These are phyloP conservation scores for Waltergamsia citrina DNA, from an alignment of 2,329 filamentous ascomycete species.

Conservation along the genomic window DNA sequence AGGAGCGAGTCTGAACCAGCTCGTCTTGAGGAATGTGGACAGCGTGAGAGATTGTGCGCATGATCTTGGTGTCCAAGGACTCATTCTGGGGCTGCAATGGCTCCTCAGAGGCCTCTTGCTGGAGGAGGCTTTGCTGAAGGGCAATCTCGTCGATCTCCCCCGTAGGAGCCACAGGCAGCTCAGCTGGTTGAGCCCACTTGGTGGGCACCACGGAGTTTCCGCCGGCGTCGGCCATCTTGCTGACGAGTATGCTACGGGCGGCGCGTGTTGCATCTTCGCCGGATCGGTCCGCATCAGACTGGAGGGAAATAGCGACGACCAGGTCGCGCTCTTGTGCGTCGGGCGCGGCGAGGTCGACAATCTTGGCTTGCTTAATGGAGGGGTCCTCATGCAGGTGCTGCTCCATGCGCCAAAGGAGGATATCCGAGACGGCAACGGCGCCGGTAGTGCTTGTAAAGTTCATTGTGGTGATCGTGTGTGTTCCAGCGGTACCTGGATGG, in stretches of 20 bases:
- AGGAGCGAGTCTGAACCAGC: not conserved
- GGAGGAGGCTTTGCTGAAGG: slow-evolving; percentile 2
- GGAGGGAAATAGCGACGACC: slow-evolving; percentile 3
- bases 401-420: slow-evolving; percentile 2
- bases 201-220: slow-evolving; percentile 1
- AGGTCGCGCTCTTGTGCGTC: slow-evolving; percentile 1
- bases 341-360: slow-evolving; percentile 4
- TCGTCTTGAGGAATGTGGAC: not conserved
- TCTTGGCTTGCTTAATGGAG: slow-evolving; percentile 4
- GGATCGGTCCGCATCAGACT: not conserved
- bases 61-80: slow-evolving; percentile 1
- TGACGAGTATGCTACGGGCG: slow-evolving; percentile 2
- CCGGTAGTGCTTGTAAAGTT: too few species aligned
- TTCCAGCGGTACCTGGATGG: too few species aligned
- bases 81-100: not conserved
- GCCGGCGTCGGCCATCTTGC: not conserved
- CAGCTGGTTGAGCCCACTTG: not conserved
- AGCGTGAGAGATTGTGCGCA: slow-evolving; percentile 1
- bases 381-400: slow-evolving; percentile 1
- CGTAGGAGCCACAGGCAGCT: not conserved
- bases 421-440: too few species aligned
- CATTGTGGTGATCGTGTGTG: too few species aligned
- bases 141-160: slow-evolving; percentile 4
- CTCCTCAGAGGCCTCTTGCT: not conserved
- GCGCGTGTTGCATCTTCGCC: not conserved